These are phyloP conservation scores for Trypanosoma brucei DNA, from an alignment of 208 protist genomes.

Conservation along the genomic window DNA sequence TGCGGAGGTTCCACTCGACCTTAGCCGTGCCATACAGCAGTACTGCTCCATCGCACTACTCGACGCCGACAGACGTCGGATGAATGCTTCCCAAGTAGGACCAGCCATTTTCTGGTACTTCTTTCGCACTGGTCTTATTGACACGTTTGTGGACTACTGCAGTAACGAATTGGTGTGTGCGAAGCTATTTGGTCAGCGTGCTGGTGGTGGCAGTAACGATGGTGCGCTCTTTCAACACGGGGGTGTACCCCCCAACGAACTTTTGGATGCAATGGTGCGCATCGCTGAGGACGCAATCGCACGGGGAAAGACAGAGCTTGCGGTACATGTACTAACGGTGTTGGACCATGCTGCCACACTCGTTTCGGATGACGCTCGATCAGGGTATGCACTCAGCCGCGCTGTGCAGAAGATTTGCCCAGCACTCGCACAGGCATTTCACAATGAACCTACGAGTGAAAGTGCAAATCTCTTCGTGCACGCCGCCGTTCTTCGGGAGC, in stretches of 20 bases:
- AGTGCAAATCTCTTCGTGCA: slow-evolving; percentile 38
- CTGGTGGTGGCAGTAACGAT: slow-evolving; percentile 17
- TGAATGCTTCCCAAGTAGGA: slow-evolving; percentile 28
- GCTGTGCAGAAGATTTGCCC: slow-evolving; percentile 59
- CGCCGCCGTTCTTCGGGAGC: slow-evolving; percentile 33
- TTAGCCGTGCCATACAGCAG: slow-evolving; percentile 41
- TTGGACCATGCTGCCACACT: slow-evolving; percentile 29
- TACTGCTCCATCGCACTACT: slow-evolving; percentile 63
- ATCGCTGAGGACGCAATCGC: slow-evolving; percentile 52
- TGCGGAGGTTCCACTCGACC: slow-evolving; percentile 58
- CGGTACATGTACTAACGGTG: slow-evolving; percentile 49
- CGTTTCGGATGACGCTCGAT: slow-evolving; percentile 23
- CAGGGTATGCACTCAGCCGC: slow-evolving; percentile 33
- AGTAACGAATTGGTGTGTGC: slow-evolving; percentile 50
- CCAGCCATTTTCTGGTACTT: slow-evolving; percentile 71
- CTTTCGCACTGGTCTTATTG: slow-evolving; percentile 41
- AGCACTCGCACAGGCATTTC: slow-evolving; percentile 53
- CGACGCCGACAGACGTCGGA: slow-evolving; percentile 31
- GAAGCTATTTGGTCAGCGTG: slow-evolving; percentile 57
- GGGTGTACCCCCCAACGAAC: slow-evolving; percentile 29
- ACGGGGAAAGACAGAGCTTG: slow-evolving; percentile 39
- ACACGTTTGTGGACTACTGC: slow-evolving; percentile 66
- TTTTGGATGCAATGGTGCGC: slow-evolving; percentile 49
- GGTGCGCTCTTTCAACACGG: slow-evolving; percentile 29
- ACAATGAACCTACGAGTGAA: slow-evolving; percentile 34